phyloP scores from a whole-genome alignment of 257 asterid species.

The Schizonepeta tenuifolia region DNA sequence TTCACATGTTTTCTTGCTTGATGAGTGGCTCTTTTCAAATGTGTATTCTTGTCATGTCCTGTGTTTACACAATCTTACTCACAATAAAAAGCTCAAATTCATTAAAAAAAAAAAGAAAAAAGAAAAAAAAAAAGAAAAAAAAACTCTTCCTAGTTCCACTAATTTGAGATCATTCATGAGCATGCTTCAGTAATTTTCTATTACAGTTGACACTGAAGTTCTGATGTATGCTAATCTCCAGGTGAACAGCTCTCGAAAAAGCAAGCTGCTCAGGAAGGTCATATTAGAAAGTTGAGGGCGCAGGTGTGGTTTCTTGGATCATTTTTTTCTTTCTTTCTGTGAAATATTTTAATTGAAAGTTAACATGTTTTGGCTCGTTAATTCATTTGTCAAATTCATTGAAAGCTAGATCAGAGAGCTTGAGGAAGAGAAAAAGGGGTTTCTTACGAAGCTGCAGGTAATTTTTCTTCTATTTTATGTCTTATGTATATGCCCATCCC shows the following conservation, averaged over 20 bases:
- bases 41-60: constrained; percentile 20
- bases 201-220: constrained; percentile 22
- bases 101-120: neutral
- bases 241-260: constrained; percentile 99
- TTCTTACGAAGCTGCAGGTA: constrained; percentile 85
- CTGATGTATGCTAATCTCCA: constrained; percentile 41
- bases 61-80: constrained; percentile 10
- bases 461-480: constrained; percentile 21
- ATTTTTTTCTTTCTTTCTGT: constrained; percentile 25
- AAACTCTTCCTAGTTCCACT: neutral
- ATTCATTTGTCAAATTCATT: constrained; percentile 42
- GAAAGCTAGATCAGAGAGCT: constrained; percentile 95
- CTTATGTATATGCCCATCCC: neutral
- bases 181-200: constrained; percentile 6
- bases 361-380: constrained; percentile 24
- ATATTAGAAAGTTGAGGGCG: constrained; percentile 93
- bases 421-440: constrained; percentile 98
- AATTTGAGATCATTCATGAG: constrained; percentile 25
- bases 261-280: constrained; percentile 97
- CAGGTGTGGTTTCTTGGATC: constrained; percentile 64
- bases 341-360: constrained; percentile 27
- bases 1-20: constrained; percentile 24
- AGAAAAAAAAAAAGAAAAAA: neutral
- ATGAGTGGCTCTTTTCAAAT: constrained; percentile 25
- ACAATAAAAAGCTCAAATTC: neutral